Base-by-base conservation (phyloP, 441 rosid genomes). In the Populus hybrid region DNA sequence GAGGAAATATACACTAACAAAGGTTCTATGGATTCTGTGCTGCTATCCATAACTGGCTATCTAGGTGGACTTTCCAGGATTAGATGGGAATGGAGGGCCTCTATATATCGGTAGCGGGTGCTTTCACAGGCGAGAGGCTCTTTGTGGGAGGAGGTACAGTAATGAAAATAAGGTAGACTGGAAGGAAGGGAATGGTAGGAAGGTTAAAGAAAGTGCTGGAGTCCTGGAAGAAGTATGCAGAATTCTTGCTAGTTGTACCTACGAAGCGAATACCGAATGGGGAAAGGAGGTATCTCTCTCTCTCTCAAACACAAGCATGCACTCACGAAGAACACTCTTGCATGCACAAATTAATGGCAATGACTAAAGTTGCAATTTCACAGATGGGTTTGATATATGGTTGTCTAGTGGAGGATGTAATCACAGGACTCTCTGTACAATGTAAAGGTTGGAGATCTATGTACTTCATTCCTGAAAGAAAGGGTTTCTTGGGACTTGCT, bases 321-420 rank as follows among this genome's bases (percentile, higher is more conserved):
- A 12, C 18, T 46, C 57, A 46, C 57, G 2, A 46, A 46, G 16
- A 46, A 46, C 57, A 46, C 16, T 11, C 57, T 3, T 46, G 19
- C 57, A 46, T 46, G 19, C 57, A 14, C 57, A 46, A 46, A 46
- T 46, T 46, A 14, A 46, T 46, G 57, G 19, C 18, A 46, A 14
- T 46, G 6, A 46, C 57, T 46, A 5, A 46, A 42, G 26, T 32
- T 35, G 9, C 2, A 10, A 26, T 61, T 69, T 21, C 69, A 50
- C 89, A 94, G 97, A 86, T 87, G 86, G 98, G 98, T 65, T 8
- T 94, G 73, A 90, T 81, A 78, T 92, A 92, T 18, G 97, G 97
- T 26, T 86, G 86, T 63, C 88, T 91, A 0, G 94, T 88, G 11
- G 98, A 94, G 71, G 97, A 92, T 82, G 88, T 89, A 35, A 88